A percentile compares a stretch with the other conserved stretches of the same genome.
Conservation (phyloP, 176 grass and related monocot species). For the Tuctoria greenei region DNA sequence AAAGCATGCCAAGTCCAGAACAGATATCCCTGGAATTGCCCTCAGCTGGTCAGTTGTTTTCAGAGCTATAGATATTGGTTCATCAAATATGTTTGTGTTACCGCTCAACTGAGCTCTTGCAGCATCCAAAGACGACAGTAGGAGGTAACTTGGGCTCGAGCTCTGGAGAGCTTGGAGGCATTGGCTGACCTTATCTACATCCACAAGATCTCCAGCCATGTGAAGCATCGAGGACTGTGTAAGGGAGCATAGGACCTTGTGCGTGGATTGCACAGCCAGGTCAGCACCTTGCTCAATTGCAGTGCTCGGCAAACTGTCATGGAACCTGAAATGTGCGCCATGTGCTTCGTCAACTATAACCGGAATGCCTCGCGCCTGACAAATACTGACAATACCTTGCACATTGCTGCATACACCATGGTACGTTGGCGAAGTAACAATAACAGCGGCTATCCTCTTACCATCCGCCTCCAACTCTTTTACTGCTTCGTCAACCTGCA, state of each 20-base stretch:
- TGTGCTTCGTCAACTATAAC: conserved; percentile 88
- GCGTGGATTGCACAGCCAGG: conserved; percentile 77
- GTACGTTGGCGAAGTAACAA: conserved; percentile 86
- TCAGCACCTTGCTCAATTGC: conserved; percentile 79
- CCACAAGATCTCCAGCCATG: conserved; percentile 55
- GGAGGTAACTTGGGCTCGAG: conserved; percentile 84
- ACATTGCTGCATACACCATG: conserved; percentile 86
- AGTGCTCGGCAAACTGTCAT: conserved; percentile 59
- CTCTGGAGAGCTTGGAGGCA: conserved; percentile 82
- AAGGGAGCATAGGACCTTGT: conserved; percentile 89
- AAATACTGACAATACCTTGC: conserved; percentile 53
- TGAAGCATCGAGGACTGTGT: conserved; percentile 97
- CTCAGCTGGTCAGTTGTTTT: conserved; percentile 44
- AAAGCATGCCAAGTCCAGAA: conserved; percentile 61
- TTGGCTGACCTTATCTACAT: conserved; percentile 59
- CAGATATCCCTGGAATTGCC: conserved; percentile 58
- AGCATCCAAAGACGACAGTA: conserved; percentile 88
- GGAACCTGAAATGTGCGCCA: conserved; percentile 79
- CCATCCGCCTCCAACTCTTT: conserved; percentile 54
- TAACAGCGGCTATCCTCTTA: conserved; percentile 59
- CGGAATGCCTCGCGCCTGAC: conserved; percentile 53
- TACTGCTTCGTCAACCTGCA: conserved; percentile 56
- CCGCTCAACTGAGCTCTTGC: conserved; percentile 69
- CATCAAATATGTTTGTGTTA: conserved; percentile 51
- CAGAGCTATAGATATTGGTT: conserved; percentile 48